Conservation (phyloP, 176 grass and related monocot genomes). For the Aegilops umbellulata region DNA sequence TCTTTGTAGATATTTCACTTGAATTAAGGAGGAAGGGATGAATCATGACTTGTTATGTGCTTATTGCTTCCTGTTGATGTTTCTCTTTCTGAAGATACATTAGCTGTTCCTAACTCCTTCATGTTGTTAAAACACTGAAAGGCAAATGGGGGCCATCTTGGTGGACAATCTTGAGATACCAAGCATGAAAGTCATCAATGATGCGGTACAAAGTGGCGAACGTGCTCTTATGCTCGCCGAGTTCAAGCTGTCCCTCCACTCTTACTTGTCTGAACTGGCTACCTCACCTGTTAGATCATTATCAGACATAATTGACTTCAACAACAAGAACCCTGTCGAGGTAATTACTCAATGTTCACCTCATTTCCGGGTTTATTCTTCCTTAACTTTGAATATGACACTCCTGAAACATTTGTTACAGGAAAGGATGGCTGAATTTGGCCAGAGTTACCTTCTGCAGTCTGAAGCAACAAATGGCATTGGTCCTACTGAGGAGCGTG, state of each 20-base stretch:
- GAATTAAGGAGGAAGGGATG: background rate
- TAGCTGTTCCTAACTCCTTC: background rate
- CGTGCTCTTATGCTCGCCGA: slow-evolving; percentile 55
- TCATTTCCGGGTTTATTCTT: background rate
- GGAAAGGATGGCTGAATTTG: slow-evolving; percentile 65
- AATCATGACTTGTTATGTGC: background rate
- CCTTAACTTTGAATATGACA: background rate
- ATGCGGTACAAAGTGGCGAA: slow-evolving; percentile 51
- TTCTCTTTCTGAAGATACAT: background rate
- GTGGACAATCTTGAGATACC: slow-evolving; percentile 75
- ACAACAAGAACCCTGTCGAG: slow-evolving; percentile 48
- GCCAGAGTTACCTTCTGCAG: slow-evolving; percentile 54
- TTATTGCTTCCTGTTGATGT: background rate
- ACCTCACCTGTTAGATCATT: slow-evolving; percentile 60
- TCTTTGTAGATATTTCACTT: too few species aligned
- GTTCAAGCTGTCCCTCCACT: slow-evolving; percentile 74
- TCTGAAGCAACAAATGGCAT: slow-evolving; percentile 65
- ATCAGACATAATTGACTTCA: slow-evolving; percentile 73
- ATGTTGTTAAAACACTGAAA: slow-evolving; percentile 24
- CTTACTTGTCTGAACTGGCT: slow-evolving; percentile 63
- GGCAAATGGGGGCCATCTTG: slow-evolving; percentile 59
- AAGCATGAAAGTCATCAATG: slow-evolving; percentile 56
- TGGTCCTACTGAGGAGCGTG: slow-evolving; percentile 42
- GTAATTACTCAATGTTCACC: slow-evolving; percentile 24
- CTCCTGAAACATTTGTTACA: slow-evolving; percentile 10